Base-by-base conservation (phyloP, 345 rosid species). In the Dipteronia dyeriana region DNA sequence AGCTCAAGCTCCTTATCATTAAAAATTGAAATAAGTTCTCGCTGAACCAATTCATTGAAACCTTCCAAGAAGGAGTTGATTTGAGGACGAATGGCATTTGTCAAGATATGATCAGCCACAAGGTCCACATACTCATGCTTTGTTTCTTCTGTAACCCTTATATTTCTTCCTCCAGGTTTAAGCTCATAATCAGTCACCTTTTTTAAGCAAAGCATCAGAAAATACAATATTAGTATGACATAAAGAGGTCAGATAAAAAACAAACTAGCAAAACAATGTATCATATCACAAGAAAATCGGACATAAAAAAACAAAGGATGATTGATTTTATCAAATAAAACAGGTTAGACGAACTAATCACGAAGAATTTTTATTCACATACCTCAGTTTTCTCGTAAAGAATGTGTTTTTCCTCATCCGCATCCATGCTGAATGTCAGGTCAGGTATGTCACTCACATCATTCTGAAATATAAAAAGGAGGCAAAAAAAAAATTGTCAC, bases 1-100 rank as follows among this genome's bases (percentile, higher is more conserved):
- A 95, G 94, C 89, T 95, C 99, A n/a, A 95, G 96, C 92, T 95
- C 99, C 86, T 95, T 95, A 76, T 95, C 99, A 68, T 95, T 92
- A 70, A 95, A 95, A 63, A 94, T 90, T 71, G 97, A 92, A 76
- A 95, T 92, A 29, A 95, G 97, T 39, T 94, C 94, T 67, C 89
- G 84, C 3, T 94, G 91, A 29, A 93, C 88, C 87, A 95, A 81
- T 76, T 95, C 99, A 73, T 71, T 82, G 81, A 93, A 95, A 73
- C 99, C 99, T 43, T 91, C 95, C 1, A 95, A 86, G 90, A 95
- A 95, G 51, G 97, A 88, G 75, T 77, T 93, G 82, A 93, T 95
- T 76, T 95, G 99, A 80, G 99, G 98, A 56, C 94, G 94, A 77
- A 95, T 95, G 74, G 98, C 99, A 81, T 95, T 95, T 53, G 99